Percentiles rank a stretch among this genome's conserved stretches.
phyloP scores from a whole-genome alignment of 306 rosid species.

The Ochetophila trinervis region DNA sequence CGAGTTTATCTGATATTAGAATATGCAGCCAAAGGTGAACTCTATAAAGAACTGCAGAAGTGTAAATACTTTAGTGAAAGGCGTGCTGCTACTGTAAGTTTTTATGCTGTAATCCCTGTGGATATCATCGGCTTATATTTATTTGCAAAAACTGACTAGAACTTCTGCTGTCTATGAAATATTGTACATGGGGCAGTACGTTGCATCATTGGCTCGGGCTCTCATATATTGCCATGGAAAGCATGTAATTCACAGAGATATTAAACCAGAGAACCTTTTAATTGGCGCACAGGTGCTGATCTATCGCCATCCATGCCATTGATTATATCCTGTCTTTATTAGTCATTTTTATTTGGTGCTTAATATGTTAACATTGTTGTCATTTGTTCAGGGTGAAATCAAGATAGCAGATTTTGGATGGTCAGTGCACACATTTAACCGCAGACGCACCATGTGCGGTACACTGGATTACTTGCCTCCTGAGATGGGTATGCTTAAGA shows the following conservation, averaged over 20 bases:
- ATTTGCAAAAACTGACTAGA: background rate
- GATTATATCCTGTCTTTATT: conserved; percentile 13
- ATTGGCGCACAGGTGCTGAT: conserved; percentile 81
- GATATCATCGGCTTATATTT: background rate
- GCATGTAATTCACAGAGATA: conserved; percentile 96
- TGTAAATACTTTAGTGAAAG: conserved; percentile 97
- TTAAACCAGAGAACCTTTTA: conserved; percentile 95
- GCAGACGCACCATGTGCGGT: conserved; percentile 98
- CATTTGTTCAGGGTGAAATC: conserved; percentile 70
- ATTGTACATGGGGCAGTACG: conserved; percentile 56
- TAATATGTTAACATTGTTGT: conserved; percentile 18
- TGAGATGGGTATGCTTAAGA: conserved; percentile 78
- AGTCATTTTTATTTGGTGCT: conserved; percentile 14
- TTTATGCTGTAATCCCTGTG: background rate
- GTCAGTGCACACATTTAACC: conserved; percentile 99
- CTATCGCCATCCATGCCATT: conserved; percentile 20
- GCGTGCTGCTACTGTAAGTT: conserved; percentile 97
- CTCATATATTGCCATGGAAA: conserved; percentile 99
- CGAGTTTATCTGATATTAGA: conserved; percentile 91
- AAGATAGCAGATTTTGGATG: conserved; percentile 99
- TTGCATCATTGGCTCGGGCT: conserved; percentile 92
- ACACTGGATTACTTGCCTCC: conserved; percentile 98
- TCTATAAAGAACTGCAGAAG: conserved; percentile 92
- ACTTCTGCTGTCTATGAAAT: background rate
- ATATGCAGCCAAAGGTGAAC: conserved; percentile 98